Evolutionary conservation across 306 rosid species (phyloP).

Genomic region (Dryas octopetala): DNA sequence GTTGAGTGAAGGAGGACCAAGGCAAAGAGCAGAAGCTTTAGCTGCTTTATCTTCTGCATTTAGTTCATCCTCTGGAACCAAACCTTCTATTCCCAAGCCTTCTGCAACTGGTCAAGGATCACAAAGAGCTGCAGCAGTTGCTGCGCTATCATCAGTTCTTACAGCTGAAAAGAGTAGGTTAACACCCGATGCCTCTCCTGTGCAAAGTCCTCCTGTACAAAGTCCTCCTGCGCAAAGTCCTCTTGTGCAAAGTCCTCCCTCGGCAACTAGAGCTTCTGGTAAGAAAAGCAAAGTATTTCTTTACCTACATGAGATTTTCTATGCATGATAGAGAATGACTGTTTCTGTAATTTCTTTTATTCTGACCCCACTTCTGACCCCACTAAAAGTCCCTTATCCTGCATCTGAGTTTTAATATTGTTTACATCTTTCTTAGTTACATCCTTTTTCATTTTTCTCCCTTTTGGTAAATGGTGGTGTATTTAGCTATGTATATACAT

Average conservation of each 20-base stretch:
- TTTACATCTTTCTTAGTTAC: not conserved
- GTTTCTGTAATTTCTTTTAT: not conserved
- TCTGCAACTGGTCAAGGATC: slow-evolving; percentile 69
- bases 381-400: not conserved
- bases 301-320: slow-evolving; percentile 10
- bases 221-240: slow-evolving; percentile 51
- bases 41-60: slow-evolving; percentile 92
- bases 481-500: not conserved
- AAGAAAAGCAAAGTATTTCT: slow-evolving; percentile 32
- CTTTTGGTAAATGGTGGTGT: not conserved
- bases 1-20: slow-evolving; percentile 67
- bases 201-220: slow-evolving; percentile 49
- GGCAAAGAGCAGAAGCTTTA: slow-evolving; percentile 98
- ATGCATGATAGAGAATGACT: not conserved
- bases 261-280: slow-evolving; percentile 58
- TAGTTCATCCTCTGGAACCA: slow-evolving; percentile 57
- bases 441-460: not conserved
- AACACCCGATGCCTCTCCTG: slow-evolving; percentile 71
- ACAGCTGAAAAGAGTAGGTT: slow-evolving; percentile 79
- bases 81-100: slow-evolving; percentile 43
- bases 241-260: slow-evolving; percentile 64
- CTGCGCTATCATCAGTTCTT: slow-evolving; percentile 93
- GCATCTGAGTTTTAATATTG: not conserved
- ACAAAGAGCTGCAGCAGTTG: slow-evolving; percentile 98
- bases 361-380: not conserved